These are phyloP conservation scores for Pleurotus ostreatus DNA, from an alignment of 768 basidiomycete genomes.

Conservation along the genomic window DNA sequence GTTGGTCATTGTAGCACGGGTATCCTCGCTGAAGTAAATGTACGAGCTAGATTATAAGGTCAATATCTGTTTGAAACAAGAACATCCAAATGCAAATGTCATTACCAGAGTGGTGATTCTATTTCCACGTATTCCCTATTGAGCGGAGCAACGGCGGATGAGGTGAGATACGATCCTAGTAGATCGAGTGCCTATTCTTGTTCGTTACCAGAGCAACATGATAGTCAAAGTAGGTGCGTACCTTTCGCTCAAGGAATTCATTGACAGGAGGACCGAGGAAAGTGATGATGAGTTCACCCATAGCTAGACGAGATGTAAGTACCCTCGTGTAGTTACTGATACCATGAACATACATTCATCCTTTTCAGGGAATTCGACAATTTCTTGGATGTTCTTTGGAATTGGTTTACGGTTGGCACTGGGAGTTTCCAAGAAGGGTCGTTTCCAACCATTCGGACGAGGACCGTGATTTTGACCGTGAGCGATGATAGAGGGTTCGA, in stretches of 20 bases:
- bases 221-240: constrained; percentile 18
- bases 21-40: constrained; percentile 80
- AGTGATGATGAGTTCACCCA: constrained; percentile 78
- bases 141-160: constrained; percentile 74
- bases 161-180: constrained; percentile 84
- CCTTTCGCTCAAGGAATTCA: constrained; percentile 71
- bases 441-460: constrained; percentile 80
- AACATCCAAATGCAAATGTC: constrained; percentile 9
- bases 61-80: background rate
- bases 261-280: constrained; percentile 77
- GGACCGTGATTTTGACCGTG: constrained; percentile 72
- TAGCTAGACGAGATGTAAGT: constrained; percentile 26
- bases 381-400: constrained; percentile 46
- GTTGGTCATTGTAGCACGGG: constrained; percentile 66
- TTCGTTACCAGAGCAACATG: background rate
- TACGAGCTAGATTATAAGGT: constrained; percentile 51
- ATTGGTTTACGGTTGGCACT: constrained; percentile 62
- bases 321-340: background rate
- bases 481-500: constrained; percentile 77
- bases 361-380: constrained; percentile 92
- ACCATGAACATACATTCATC: constrained; percentile 65
- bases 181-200: constrained; percentile 73
- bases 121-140: constrained; percentile 93
- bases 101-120: constrained; percentile 81
- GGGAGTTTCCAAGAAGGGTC: constrained; percentile 88